phyloP scores from a whole-genome alignment of 108 stramenopile species.

The Epipyxis sp. region DNA sequence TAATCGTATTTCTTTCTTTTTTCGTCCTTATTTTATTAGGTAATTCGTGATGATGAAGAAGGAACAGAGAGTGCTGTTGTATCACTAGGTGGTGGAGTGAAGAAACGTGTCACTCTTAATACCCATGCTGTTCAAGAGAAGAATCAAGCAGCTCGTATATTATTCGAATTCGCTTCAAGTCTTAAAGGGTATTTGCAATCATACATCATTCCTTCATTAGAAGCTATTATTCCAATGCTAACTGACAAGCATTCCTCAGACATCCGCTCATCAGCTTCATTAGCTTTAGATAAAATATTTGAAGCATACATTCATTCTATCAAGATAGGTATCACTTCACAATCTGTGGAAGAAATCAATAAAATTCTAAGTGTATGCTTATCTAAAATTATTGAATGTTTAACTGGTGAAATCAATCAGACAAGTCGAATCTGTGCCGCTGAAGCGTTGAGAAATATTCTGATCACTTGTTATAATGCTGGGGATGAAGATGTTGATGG shows the following conservation, averaged over 20 bases:
- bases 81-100: slow-evolving; percentile 1
- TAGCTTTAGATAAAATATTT: neutral
- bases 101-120: slow-evolving; percentile 10
- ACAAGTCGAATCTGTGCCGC: neutral
- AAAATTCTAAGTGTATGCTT: neutral
- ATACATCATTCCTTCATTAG: neutral
- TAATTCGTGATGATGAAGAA: slow-evolving; percentile 11
- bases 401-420: slow-evolving; percentile 4
- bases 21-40: no score
- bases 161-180: slow-evolving; percentile 10
- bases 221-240: neutral
- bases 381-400: neutral
- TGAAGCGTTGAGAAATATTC: slow-evolving; percentile 18
- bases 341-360: neutral
- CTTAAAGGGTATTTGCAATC: neutral
- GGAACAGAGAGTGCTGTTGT: neutral
- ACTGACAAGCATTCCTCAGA: neutral
- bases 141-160: neutral
- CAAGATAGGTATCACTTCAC: neutral
- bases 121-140: slow-evolving; percentile 24
- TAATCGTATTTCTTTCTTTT: no score
- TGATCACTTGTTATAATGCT: neutral
- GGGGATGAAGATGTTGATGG: slow-evolving; percentile 6
- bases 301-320: neutral
- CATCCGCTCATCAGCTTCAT: neutral